Percentiles rank a stretch among this genome's conserved stretches.
These are phyloP conservation scores for Tillandsia fasciculata DNA, from an alignment of 176 grass and related monocot genomes.

Conservation along the genomic window DNA sequence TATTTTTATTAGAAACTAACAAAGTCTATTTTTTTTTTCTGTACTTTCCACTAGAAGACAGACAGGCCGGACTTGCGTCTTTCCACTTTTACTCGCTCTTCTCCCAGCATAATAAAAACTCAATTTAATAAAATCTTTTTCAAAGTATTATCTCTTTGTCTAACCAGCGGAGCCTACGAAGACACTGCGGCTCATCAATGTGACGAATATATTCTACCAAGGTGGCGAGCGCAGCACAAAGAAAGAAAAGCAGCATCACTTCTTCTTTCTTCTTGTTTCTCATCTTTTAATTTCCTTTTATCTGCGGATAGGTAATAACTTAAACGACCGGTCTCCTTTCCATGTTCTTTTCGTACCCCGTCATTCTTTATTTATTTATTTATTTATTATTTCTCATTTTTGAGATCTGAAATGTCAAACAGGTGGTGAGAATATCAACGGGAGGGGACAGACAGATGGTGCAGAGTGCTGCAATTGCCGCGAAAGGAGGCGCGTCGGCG, in stretches of 20 bases:
- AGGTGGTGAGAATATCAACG: too few species aligned
- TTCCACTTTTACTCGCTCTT: neutral
- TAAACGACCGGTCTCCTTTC: neutral
- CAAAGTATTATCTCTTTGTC: neutral
- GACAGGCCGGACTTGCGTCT: neutral
- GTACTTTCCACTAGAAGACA: neutral
- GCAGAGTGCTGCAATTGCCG: neutral
- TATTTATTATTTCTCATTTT: neutral
- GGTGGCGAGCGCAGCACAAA: too few species aligned
- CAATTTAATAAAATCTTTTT: neutral
- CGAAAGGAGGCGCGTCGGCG: neutral
- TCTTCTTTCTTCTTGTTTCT: neutral
- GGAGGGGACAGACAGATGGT: neutral
- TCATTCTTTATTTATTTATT: neutral
- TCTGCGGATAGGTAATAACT: neutral
- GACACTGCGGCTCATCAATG: neutral
- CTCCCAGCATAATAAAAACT: neutral
- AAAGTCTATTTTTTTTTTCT: too few species aligned
- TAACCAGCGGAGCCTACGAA: neutral
- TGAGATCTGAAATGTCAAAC: neutral
- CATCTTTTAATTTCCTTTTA: neutral
- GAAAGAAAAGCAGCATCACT: too few species aligned
- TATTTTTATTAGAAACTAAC: too few species aligned
- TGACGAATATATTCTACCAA: too few species aligned
- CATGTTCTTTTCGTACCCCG: neutral